phyloP scores from a whole-genome alignment of 2,329 filamentous ascomycete species.

The Xylariaceae sp. region DNA sequence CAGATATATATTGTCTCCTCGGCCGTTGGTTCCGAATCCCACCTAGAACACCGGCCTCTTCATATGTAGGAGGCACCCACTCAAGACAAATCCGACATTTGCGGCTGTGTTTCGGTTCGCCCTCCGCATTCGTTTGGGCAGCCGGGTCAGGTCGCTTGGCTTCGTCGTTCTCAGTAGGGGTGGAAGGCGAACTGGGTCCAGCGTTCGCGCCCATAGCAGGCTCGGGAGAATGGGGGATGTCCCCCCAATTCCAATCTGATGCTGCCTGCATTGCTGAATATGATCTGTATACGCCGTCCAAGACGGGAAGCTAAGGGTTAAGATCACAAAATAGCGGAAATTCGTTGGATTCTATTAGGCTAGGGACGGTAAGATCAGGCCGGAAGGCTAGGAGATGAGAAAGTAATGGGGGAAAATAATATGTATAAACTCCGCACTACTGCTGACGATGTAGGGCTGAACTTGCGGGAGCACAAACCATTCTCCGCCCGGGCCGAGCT shows the following conservation, averaged over 20 bases:
- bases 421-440: constrained; percentile 7
- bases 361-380: background rate
- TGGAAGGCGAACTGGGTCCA: constrained; percentile 17
- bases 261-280: constrained; percentile 24
- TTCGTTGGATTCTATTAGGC: background rate
- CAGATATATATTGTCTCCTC: constrained; percentile 35
- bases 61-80: constrained; percentile 56
- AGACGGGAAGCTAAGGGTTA: constrained; percentile 8
- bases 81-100: constrained; percentile 92
- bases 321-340: background rate
- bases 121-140: constrained; percentile 27
- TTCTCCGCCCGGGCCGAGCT: constrained; percentile 15
- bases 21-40: constrained; percentile 34
- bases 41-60: constrained; percentile 39
- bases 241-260: constrained; percentile 22
- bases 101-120: constrained; percentile 36
- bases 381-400: background rate
- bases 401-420: constrained; percentile 2
- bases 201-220: constrained; percentile 1
- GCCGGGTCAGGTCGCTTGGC: constrained; percentile 24
- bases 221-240: constrained; percentile 4
- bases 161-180: constrained; percentile 27
- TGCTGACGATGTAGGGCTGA: constrained; percentile 16
- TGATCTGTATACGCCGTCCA: constrained; percentile 11
- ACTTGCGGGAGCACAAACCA: constrained; percentile 28